Percentiles rank a stretch among this genome's conserved stretches.
phyloP scores from a whole-genome alignment of 1,139 yeast genomes.

The Lodderomyces parapsilosis region DNA sequence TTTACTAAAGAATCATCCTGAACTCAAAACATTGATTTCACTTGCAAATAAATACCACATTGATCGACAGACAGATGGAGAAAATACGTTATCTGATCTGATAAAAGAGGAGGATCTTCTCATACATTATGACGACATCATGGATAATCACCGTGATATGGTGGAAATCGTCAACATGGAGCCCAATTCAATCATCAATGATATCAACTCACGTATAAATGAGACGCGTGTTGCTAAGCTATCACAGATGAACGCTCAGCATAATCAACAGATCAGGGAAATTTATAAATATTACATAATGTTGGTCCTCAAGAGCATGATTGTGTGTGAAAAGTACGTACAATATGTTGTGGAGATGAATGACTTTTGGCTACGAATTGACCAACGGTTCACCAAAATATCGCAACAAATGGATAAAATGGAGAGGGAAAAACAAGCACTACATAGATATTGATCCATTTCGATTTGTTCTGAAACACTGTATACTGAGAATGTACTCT shows the following conservation, averaged over 20 bases:
- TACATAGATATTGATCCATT: conserved; percentile 12
- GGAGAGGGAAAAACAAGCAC: conserved; percentile 7
- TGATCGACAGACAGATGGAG: background rate
- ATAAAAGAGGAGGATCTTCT: conserved; percentile 22
- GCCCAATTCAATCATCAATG: conserved; percentile 21
- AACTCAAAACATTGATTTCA: conserved; percentile 21
- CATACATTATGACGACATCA: conserved; percentile 16
- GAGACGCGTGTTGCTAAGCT: background rate
- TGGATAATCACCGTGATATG: conserved; percentile 20
- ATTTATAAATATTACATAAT: conserved; percentile 21
- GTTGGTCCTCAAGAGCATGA: conserved; percentile 28
- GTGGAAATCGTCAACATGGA: conserved; percentile 24
- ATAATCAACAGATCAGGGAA: conserved; percentile 13
- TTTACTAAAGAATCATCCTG: conserved; percentile 21
- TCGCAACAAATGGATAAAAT: conserved; percentile 11
- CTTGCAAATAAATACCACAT: conserved; percentile 10
- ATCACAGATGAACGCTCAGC: background rate
- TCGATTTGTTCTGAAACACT: too few species aligned
- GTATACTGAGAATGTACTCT: too few species aligned
- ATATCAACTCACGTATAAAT: conserved; percentile 10
- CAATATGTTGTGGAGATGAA: conserved; percentile 23
- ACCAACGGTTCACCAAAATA: conserved; percentile 16
- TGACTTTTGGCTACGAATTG: conserved; percentile 25
- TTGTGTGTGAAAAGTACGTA: conserved; percentile 28
- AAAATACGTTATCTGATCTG: conserved; percentile 7